phyloP scores from a whole-genome alignment of 192 early-diverging fungal species.

The Coemansia sp. region DNA sequence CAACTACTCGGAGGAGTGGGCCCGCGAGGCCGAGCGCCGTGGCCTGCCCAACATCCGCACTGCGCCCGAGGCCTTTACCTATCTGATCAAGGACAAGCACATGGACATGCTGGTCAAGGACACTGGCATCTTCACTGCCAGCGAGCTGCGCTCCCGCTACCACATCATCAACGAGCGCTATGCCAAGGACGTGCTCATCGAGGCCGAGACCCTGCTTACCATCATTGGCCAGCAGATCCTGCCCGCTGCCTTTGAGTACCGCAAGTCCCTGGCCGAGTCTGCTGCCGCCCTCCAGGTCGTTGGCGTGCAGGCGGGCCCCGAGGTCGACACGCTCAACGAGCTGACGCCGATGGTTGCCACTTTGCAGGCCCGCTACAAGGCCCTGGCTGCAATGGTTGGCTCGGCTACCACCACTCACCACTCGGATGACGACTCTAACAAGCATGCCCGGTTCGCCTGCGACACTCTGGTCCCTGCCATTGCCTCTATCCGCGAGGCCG shows the following conservation, averaged over 20 bases:
- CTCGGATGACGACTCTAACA: constrained; percentile 58
- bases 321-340: constrained; percentile 66
- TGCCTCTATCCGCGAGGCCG: constrained; percentile 63
- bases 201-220: constrained; percentile 83
- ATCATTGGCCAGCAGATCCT: constrained; percentile 84
- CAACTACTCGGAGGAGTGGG: constrained; percentile 96
- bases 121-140: constrained; percentile 79
- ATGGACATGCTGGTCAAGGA: constrained; percentile 70
- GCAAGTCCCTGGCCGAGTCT: constrained; percentile 81
- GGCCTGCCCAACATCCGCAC: constrained; percentile 95
- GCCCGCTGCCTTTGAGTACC: constrained; percentile 84
- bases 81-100: constrained; percentile 71
- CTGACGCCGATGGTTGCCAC: constrained; percentile 61
- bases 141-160: constrained; percentile 89
- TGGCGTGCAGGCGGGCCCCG: constrained; percentile 60
- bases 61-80: constrained; percentile 85
- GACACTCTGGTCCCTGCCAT: constrained; percentile 66
- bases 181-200: constrained; percentile 92
- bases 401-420: constrained; percentile 52
- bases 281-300: constrained; percentile 69
- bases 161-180: constrained; percentile 98
- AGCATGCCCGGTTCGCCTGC: constrained; percentile 65
- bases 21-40: constrained; percentile 85
- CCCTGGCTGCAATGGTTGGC: constrained; percentile 58
- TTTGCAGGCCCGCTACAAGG: constrained; percentile 58